Evolutionary conservation across 1,139 yeast genomes (phyloP), one percentile per base, ranked within the genome.

Genomic region (Debaryomyces sp.): DNA sequence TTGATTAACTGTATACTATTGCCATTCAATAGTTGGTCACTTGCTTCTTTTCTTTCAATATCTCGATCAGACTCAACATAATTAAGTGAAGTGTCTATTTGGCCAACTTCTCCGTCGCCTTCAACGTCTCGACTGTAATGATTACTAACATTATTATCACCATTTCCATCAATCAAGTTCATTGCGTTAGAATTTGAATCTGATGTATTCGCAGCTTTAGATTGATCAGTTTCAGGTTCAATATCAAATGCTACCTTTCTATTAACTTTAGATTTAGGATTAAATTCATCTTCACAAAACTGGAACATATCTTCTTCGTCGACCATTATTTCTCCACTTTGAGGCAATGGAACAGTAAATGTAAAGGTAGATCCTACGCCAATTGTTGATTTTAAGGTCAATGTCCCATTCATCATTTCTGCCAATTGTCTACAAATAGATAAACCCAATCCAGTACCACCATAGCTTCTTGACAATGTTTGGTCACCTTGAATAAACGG

Each of bases 401-500:
- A 80, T 0, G 89, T 85, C 50, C 96, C 97, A 49, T 86, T 81
- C 92, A 92, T 89, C 84, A 92, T 85, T 33, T 80, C 81, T 1
- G 97, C 96, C 52, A 94, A 77, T 67, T 94, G 97, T 51, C 92
- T 80, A 67, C 97, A 92, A 63, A 94, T 92, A 0, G 97, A 89
- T 43, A 94, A 77, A 2, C 99, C 99, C 47, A 94, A 75, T 7
- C 99, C 99, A 0, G 97, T 91, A 56, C 99, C 99, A 49, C 97
- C 97, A 63, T 89, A 88, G 47, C 92, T 89, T 64, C 97, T 77
- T 3, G 96, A 87, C 34, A 92, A 76, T 0, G 97, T 91, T 66
- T 92, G 97, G 61, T 94, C 98, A 40, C 98, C 98, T 68, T 92
- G 99, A 27, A 90, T 90, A 71, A 94, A 94, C 2, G 97, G 97